Evolutionary conservation across 1,139 yeast species (phyloP).

Genomic region (Debaryomycetaceae sp.): DNA sequence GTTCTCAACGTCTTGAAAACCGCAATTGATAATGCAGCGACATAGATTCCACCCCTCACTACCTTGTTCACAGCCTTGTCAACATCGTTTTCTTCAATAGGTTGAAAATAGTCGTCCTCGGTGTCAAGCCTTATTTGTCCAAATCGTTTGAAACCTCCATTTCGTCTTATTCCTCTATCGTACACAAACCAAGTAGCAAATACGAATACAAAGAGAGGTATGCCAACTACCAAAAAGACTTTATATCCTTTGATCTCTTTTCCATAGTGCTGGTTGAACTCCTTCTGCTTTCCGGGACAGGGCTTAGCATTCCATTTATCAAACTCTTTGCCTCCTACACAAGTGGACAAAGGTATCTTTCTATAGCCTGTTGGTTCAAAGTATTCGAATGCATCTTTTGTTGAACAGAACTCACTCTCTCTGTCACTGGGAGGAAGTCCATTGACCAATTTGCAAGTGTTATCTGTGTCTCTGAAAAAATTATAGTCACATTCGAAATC

Average conservation of each 20-base stretch:
- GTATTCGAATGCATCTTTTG: slow-evolving; percentile 54
- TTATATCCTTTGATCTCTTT: slow-evolving; percentile 55
- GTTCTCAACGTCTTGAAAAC: slow-evolving; percentile 34
- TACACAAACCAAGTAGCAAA: slow-evolving; percentile 69
- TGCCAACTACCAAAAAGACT: slow-evolving; percentile 46
- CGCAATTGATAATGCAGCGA: slow-evolving; percentile 43
- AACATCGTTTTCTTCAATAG: slow-evolving; percentile 63
- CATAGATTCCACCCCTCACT: slow-evolving; percentile 60
- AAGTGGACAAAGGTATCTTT: slow-evolving; percentile 42
- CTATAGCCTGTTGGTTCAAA: slow-evolving; percentile 46
- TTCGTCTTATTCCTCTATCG: slow-evolving; percentile 75
- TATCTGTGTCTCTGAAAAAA: slow-evolving; percentile 65
- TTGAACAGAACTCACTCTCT: slow-evolving; percentile 54
- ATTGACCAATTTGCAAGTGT: slow-evolving; percentile 77
- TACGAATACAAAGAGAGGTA: slow-evolving; percentile 59
- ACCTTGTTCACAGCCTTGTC: slow-evolving; percentile 62
- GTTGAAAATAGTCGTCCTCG: slow-evolving; percentile 57
- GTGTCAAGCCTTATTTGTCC: slow-evolving; percentile 88
- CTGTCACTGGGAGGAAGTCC: slow-evolving; percentile 71
- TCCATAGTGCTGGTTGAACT: slow-evolving; percentile 58
- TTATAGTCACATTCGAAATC: slow-evolving; percentile 96
- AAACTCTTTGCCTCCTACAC: slow-evolving; percentile 45
- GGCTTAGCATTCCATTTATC: slow-evolving; percentile 66
- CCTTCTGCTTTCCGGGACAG: slow-evolving; percentile 84
- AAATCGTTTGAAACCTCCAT: slow-evolving; percentile 75